Conservation (phyloP, 495 filamentous ascomycete genomes). For the Penicillium coffeae region DNA sequence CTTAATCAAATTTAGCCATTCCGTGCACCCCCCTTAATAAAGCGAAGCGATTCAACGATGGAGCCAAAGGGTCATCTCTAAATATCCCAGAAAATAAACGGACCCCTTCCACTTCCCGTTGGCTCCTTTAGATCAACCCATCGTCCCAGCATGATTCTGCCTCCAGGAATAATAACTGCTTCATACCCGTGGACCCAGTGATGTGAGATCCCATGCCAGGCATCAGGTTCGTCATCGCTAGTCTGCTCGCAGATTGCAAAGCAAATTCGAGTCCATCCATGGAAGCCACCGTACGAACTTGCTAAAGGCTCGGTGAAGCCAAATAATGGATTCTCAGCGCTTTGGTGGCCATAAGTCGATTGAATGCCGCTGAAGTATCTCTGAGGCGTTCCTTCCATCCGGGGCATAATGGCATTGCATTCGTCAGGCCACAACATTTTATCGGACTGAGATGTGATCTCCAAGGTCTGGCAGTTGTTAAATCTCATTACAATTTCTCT, state of each 20-base stretch:
- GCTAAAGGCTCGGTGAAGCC: slow-evolving; percentile 30
- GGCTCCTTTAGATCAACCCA: slow-evolving; percentile 35
- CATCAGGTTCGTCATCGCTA: slow-evolving; percentile 3
- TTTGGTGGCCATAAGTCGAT: neutral
- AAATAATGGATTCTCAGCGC: slow-evolving; percentile 13
- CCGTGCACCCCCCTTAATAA: neutral
- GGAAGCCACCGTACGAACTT: slow-evolving; percentile 23
- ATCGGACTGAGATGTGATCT: slow-evolving; percentile 7
- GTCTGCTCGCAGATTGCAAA: slow-evolving; percentile 28
- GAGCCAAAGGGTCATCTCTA: neutral
- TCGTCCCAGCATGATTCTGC: slow-evolving; percentile 44
- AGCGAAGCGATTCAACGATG: neutral
- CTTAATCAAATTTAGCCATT: slow-evolving; percentile 6
- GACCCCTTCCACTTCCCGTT: slow-evolving; percentile 30
- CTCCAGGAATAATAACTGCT: slow-evolving; percentile 48
- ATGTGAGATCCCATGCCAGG: neutral
- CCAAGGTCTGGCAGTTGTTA: slow-evolving; percentile 17
- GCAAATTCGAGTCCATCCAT: slow-evolving; percentile 42
- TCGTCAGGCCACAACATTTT: slow-evolving; percentile 22
- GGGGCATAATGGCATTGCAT: slow-evolving; percentile 21
- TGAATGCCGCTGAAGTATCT: slow-evolving; percentile 26
- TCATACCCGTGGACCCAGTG: slow-evolving; percentile 41
- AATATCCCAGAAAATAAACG: slow-evolving; percentile 54
- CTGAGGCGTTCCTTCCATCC: slow-evolving; percentile 1
- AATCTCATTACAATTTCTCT: neutral